Conservation (phyloP, 2,329 filamentous ascomycete genomes). For the Allantophomopsis cytisporea region DNA sequence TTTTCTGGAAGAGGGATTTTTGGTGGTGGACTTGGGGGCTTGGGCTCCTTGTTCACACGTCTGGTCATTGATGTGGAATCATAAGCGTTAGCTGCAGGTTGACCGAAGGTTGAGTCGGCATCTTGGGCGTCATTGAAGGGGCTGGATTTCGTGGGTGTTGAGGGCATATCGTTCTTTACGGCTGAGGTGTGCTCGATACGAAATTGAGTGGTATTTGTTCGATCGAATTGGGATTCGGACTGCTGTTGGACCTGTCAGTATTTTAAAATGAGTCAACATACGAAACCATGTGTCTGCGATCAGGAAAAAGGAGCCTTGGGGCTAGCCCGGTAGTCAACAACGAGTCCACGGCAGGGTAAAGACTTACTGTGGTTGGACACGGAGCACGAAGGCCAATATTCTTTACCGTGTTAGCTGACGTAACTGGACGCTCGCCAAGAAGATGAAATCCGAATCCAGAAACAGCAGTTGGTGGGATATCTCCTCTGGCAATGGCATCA, state of each 20-base stretch:
- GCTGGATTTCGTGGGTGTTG: background rate
- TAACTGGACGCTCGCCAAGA: conserved; percentile 25
- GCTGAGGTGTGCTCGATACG: no score
- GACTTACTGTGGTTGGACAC: conserved; percentile 2
- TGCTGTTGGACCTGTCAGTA: no score
- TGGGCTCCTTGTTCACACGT: conserved; percentile 1
- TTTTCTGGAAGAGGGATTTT: background rate
- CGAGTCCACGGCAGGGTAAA: no score
- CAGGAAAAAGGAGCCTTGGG: no score
- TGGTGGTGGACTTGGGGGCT: background rate
- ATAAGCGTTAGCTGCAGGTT: conserved; percentile 1
- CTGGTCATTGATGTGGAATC: conserved; percentile 2
- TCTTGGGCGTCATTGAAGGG: conserved; percentile 1
- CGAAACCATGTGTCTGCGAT: no score
- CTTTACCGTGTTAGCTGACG: conserved; percentile 8
- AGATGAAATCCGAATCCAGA: conserved; percentile 38
- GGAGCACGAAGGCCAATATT: conserved; percentile 14
- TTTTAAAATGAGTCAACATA: no score
- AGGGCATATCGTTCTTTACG: background rate
- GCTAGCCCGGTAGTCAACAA: no score
- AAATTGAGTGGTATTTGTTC: no score
- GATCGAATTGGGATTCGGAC: conserved; percentile 1
- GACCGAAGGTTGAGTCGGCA: conserved; percentile 2
- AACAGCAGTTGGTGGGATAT: conserved; percentile 33
- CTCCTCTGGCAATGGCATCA: conserved; percentile 31